phyloP scores from a whole-genome alignment of 805 yeast genomes.

The Kazachstania taianensis region DNA sequence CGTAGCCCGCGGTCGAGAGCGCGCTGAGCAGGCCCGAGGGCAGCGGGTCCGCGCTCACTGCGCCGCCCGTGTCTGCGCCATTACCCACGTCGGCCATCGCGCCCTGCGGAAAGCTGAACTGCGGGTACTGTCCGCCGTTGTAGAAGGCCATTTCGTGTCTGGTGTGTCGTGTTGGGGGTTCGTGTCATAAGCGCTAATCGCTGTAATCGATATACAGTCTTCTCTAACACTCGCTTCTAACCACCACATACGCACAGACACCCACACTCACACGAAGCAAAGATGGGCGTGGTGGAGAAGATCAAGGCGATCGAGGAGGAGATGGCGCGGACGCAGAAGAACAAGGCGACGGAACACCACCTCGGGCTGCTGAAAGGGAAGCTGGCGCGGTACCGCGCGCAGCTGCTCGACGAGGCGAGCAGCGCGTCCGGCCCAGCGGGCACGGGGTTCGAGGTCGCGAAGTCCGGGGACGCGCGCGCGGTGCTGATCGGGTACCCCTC shows the following conservation, averaged over 20 bases:
- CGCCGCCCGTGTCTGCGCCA: conserved; percentile 10
- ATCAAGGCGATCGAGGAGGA: conserved; percentile 87
- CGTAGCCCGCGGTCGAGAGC: conserved; percentile 83
- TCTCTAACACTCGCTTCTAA: no score
- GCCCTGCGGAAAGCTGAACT: conserved; percentile 26
- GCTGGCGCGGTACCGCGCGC: conserved; percentile 84
- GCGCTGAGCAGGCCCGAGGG: conserved; percentile 82
- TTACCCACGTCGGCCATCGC: conserved; percentile 26
- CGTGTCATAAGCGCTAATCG: no score
- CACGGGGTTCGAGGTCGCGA: conserved; percentile 86
- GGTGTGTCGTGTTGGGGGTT: no score
- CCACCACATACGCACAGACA: no score
- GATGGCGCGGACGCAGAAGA: conserved; percentile 89
- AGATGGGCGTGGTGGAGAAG: conserved; percentile 46
- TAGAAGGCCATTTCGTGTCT: neutral
- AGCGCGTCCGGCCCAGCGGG: conserved; percentile 59
- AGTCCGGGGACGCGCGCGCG: conserved; percentile 93
- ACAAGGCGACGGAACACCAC: conserved; percentile 96
- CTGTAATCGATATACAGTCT: no score
- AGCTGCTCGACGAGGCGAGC: conserved; percentile 62
- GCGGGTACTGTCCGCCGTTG: neutral
- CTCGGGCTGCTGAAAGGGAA: conserved; percentile 90
- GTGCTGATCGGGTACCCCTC: conserved; percentile 95
- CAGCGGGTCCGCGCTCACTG: conserved; percentile 32
- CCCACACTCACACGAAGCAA: no score